Evolutionary conservation across 345 rosid species (phyloP), one percentile per base, ranked within the genome.

Genomic region (Arabidopsis arenosa): DNA sequence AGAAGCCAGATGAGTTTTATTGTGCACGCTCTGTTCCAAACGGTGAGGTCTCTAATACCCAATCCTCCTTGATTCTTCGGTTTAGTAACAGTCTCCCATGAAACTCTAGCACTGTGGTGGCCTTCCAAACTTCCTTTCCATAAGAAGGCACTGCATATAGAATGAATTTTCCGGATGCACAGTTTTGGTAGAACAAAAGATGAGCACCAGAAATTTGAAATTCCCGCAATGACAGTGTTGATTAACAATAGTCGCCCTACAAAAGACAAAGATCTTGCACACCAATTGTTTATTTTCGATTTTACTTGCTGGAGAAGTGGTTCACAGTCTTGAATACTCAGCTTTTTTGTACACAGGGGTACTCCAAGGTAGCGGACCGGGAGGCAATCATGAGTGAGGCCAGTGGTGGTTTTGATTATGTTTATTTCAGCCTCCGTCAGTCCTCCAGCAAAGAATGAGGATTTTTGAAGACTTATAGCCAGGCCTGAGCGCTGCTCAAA

Each of bases 371-470:
- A 28, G 0, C 15, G 2, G 0, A 54, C 3, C 0, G 59, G 35
- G 0, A 54, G 9, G 3, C 2, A 5, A 0, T n/a, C 58, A 4
- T 2, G 9, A 0, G 7, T 0, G 0, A 55, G 1, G 0, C 60
- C 37, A 0, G 13, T 21, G 2, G 7, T 1, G 9, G 40, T 2
- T 7, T 9, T 37, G 6, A 51, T 51, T 9, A 2, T 9, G 1
- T 9, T 1, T 9, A 9, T 9, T 0, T 51, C 13, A 9, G 5
- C 6, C 4, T 18, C 11, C 0, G 30, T 0, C 2, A 9, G 0
- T 21, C 2, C 1, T 13, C 30, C 0, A 10, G 2, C 4, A 21
- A 1, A 4, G 2, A 51, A 21, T 21, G 15, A 1, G 1, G 2
- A 0, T 13, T 11, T 43, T 21, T 51, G 13, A 0, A 51, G 3